A percentile compares a stretch with the other conserved stretches of the same genome.
Evolutionary conservation across 2,329 filamentous ascomycete genomes (phyloP).

Genomic region (Xylariaceae sp.): DNA sequence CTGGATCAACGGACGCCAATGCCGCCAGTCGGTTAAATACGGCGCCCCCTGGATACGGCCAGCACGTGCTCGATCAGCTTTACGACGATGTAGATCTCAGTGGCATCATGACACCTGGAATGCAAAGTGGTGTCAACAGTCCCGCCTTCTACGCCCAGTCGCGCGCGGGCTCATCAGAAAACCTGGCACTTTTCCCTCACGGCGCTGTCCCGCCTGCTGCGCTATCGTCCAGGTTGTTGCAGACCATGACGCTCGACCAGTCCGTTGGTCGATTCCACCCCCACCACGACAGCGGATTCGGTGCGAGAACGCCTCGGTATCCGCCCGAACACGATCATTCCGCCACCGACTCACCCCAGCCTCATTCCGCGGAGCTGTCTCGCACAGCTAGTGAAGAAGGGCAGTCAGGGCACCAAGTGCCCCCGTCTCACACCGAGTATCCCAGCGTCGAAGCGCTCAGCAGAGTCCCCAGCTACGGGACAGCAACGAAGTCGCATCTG

Average conservation of each 20-base stretch:
- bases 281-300: constrained; percentile 40
- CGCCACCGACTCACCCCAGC: constrained; percentile 36
- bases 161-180: constrained; percentile 73
- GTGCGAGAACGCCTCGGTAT: constrained; percentile 40
- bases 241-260: constrained; percentile 57
- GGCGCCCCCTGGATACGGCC: constrained; percentile 88
- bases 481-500: constrained; percentile 59
- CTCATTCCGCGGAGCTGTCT: constrained; percentile 44
- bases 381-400: constrained; percentile 49
- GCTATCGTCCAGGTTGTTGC: constrained; percentile 65
- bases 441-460: constrained; percentile 59
- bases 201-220: constrained; percentile 46
- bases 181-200: constrained; percentile 58
- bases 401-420: constrained; percentile 39
- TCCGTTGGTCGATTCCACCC: constrained; percentile 43
- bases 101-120: constrained; percentile 64
- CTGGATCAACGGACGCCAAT: constrained; percentile 45
- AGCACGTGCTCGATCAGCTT: constrained; percentile 82
- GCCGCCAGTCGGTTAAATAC: constrained; percentile 39
- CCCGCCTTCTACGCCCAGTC: constrained; percentile 64
- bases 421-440: constrained; percentile 45
- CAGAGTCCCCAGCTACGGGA: constrained; percentile 73
- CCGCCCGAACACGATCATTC: constrained; percentile 33
- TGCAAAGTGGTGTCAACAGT: constrained; percentile 70
- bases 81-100: constrained; percentile 80